Conservation (phyloP, 345 rosid genomes). For the Hibiscus trionum region DNA sequence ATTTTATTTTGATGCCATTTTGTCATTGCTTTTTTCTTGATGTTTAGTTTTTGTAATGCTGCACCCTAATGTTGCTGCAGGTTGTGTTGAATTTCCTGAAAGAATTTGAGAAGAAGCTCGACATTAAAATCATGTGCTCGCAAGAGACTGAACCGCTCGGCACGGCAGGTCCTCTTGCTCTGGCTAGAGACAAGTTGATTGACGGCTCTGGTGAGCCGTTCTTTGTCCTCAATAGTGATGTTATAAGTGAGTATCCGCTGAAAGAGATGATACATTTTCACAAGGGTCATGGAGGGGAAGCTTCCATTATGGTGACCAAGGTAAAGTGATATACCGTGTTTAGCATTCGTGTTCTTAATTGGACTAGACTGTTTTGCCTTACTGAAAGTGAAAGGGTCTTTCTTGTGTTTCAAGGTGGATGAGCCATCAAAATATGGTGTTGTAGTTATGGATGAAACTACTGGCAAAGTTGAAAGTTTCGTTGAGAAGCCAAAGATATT, state of each 20-base stretch:
- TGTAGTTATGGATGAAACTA: constrained; percentile 63
- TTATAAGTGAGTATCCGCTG: constrained; percentile 68
- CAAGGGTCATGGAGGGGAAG: constrained; percentile 65
- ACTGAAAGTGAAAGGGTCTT: background rate
- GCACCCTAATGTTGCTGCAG: constrained; percentile 19
- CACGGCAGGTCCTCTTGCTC: constrained; percentile 77
- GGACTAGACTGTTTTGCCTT: background rate
- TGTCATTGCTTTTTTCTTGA: background rate
- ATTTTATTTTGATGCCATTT: background rate
- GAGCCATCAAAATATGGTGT: constrained; percentile 87
- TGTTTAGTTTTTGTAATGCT: background rate
- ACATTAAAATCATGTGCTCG: constrained; percentile 66
- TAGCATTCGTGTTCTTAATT: background rate
- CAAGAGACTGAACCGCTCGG: constrained; percentile 87
- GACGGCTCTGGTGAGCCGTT: constrained; percentile 27
- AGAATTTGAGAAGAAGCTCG: constrained; percentile 65
- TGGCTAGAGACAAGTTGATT: constrained; percentile 53
- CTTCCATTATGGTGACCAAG: constrained; percentile 86
- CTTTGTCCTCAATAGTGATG: constrained; percentile 81
- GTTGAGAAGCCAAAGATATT: constrained; percentile 72
- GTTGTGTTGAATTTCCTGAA: constrained; percentile 68
- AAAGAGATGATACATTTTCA: constrained; percentile 63
- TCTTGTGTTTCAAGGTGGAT: constrained; percentile 42
- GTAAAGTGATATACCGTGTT: constrained; percentile 36
- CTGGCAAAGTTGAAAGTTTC: constrained; percentile 56